These are phyloP conservation scores for Euphorbia pulcherrima DNA, from an alignment of 345 rosid species.

Conservation along the genomic window DNA sequence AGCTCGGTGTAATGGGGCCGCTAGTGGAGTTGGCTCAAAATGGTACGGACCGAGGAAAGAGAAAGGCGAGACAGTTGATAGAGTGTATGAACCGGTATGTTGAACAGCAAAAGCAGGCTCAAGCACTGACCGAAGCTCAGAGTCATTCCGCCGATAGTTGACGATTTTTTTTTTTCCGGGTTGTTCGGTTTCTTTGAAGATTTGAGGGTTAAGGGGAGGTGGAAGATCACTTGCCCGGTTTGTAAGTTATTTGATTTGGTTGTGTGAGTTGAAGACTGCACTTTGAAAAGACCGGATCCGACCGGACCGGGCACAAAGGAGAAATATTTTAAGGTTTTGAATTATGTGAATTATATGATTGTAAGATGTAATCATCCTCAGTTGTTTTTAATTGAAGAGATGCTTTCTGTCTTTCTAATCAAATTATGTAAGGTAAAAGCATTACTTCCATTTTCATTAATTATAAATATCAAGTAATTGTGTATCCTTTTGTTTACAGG, in stretches of 20 bases:
- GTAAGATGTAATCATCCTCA: conserved; percentile 43
- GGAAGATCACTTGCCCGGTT: conserved; percentile 49
- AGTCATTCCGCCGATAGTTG: conserved; percentile 41
- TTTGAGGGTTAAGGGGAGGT: conserved; percentile 34
- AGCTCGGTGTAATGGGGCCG: conserved; percentile 70
- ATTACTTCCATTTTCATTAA: background rate
- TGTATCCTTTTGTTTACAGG: too few relatives aligned
- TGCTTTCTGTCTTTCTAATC: conserved; percentile 30
- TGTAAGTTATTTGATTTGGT: conserved; percentile 39
- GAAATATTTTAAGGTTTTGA: background rate
- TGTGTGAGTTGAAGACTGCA: conserved; percentile 19
- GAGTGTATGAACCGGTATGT: conserved; percentile 67
- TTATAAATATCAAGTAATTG: background rate
- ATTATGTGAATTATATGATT: conserved; percentile 23
- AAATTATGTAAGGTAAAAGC: conserved; percentile 3
- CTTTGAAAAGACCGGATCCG: conserved; percentile 6
- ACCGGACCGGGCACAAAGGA: background rate
- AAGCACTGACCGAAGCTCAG: conserved; percentile 35
- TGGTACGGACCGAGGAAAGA: conserved; percentile 90
- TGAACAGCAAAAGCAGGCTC: conserved; percentile 68
- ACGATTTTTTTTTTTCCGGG: conserved; percentile 24
- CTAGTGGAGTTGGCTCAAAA: conserved; percentile 70
- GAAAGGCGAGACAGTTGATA: conserved; percentile 86
- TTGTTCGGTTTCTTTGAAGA: conserved; percentile 18
- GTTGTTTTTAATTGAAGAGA: conserved; percentile 41